These are phyloP conservation scores for Pontederia paniculata DNA, from an alignment of 176 grass and related monocot species.

Conservation along the genomic window DNA sequence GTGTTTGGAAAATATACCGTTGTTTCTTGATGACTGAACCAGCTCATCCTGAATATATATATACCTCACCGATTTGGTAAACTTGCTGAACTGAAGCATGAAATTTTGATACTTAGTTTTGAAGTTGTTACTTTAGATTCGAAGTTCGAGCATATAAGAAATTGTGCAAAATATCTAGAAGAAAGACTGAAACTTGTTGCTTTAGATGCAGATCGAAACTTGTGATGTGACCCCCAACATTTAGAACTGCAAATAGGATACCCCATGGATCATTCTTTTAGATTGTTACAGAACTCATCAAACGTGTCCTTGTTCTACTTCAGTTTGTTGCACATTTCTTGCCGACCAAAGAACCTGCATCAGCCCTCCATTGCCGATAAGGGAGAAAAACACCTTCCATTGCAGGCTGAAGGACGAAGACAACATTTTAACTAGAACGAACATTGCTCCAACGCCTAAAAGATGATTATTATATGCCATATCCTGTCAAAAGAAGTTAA, in stretches of 20 bases:
- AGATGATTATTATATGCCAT: conserved; percentile 2
- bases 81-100: no score
- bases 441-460: conserved; percentile 12
- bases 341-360: conserved; percentile 22
- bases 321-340: background rate
- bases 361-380: conserved; percentile 18
- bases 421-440: conserved; percentile 10
- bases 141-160: no score
- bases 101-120: no score
- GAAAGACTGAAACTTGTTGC: no score
- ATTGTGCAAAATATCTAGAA: background rate
- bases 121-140: no score
- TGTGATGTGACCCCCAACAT: no score
- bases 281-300: no score
- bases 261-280: conserved; percentile 50
- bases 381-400: conserved; percentile 15
- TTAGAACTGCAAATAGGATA: conserved; percentile 34
- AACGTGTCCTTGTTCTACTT: no score
- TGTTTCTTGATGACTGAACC: no score
- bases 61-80: no score
- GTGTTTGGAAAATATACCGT: no score
- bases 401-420: conserved; percentile 6
- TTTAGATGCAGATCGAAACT: conserved; percentile 15
- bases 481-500: conserved; percentile 9
- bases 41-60: no score